Conservation (phyloP, 208 protist species). For the Leishmania arabica region DNA sequence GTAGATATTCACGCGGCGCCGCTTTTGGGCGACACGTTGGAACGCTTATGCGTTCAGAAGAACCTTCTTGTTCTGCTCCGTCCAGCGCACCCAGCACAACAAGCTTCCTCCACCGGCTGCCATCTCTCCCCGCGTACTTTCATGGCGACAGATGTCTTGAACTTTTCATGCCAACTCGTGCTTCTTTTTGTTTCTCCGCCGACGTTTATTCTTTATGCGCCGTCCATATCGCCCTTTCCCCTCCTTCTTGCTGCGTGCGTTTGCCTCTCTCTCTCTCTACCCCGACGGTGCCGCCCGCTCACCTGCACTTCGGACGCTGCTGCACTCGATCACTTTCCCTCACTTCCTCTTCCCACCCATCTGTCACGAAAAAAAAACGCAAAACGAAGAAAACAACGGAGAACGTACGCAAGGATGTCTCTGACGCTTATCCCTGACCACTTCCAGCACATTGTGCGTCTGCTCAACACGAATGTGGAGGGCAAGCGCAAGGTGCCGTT, state of each 20-base stretch:
- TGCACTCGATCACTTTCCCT: background rate
- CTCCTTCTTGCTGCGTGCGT: background rate
- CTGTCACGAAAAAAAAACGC: no score
- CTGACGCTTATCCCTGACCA: slow-evolving; percentile 71
- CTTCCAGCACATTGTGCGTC: slow-evolving; percentile 99
- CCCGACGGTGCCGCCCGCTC: background rate
- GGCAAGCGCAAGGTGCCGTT: slow-evolving; percentile 98
- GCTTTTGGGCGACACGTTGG: background rate
- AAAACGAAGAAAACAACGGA: background rate
- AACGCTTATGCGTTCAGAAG: background rate
- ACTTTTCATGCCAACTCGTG: background rate
- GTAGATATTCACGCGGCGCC: background rate
- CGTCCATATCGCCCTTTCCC: background rate
- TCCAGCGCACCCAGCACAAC: background rate
- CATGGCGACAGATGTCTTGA: background rate
- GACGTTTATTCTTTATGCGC: background rate
- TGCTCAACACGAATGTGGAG: slow-evolving; percentile 99
- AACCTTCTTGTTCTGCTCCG: background rate
- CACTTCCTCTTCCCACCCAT: background rate
- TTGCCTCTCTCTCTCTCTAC: background rate
- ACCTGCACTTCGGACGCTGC: background rate
- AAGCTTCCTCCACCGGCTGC: background rate
- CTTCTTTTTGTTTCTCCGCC: background rate
- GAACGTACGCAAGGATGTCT: slow-evolving; percentile 31
- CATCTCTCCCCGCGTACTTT: background rate